Evolutionary conservation across 148 eudicot species (phyloP).

Genomic region (Camellia japonica): DNA sequence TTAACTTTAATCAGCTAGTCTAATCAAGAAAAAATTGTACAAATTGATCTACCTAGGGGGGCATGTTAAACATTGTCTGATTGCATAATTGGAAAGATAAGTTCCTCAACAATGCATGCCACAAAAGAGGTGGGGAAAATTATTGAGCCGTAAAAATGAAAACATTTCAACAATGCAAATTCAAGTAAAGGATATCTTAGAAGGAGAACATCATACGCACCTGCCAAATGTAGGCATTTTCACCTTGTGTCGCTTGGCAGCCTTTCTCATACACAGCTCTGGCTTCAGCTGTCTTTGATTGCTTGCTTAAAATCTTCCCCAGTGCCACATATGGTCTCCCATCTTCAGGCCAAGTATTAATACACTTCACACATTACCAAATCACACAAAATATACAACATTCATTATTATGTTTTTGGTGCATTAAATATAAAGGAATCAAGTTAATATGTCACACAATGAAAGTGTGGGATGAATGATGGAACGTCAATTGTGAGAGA

Average conservation of each 20-base stretch:
- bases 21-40: no score
- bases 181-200: not conserved
- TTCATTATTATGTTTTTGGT: slow-evolving; percentile 8
- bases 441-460: no score
- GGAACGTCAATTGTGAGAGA: no score
- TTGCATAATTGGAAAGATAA: not conserved
- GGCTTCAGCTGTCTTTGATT: slow-evolving; percentile 71
- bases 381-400: slow-evolving; percentile 2
- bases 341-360: slow-evolving; percentile 90
- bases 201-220: slow-evolving; percentile 28
- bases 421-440: not conserved
- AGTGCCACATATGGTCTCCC: slow-evolving; percentile 90
- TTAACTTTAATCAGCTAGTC: not conserved
- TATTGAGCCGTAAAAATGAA: not conserved
- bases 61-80: not conserved
- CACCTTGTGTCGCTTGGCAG: slow-evolving; percentile 95
- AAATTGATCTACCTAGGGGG: no score
- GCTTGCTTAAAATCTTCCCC: slow-evolving; percentile 80
- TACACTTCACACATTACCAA: slow-evolving; percentile 49
- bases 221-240: slow-evolving; percentile 98
- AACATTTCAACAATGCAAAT: not conserved
- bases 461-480: no score
- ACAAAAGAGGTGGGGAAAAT: not conserved
- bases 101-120: not conserved
- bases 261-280: slow-evolving; percentile 88